Evolutionary conservation across 257 asterid genomes (phyloP).

Genomic region (Cordia subcordata): DNA sequence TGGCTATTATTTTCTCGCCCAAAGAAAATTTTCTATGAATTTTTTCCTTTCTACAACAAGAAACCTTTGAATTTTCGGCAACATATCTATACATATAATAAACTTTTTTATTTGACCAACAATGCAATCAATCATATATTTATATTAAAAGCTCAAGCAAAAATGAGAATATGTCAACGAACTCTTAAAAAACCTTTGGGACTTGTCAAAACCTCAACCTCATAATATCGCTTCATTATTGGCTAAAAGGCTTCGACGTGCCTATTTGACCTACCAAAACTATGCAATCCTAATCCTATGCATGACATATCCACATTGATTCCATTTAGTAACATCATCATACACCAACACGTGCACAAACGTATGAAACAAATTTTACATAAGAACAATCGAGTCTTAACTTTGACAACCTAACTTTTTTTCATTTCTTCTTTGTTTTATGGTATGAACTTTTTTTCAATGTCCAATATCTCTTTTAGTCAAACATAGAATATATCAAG

Average conservation of each 20-base stretch:
- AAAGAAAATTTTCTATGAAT: not conserved
- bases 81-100: too few relatives aligned
- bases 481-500: too few relatives aligned
- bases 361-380: constrained; percentile 1
- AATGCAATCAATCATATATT: not conserved
- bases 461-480: too few relatives aligned
- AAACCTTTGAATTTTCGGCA: not conserved
- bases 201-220: constrained; percentile 25
- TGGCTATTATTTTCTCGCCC: not conserved
- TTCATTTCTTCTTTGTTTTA: not conserved
- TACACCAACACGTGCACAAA: constrained; percentile 27
- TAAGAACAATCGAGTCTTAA: not conserved
- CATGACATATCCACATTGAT: not conserved
- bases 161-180: not conserved
- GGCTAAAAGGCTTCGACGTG: constrained; percentile 19
- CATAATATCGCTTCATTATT: constrained; percentile 1
- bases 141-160: not conserved
- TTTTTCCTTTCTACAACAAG: not conserved
- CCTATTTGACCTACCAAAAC: constrained; percentile 36
- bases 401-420: constrained; percentile 18
- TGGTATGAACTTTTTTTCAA: too few relatives aligned
- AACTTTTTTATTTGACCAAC: not conserved
- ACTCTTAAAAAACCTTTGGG: not conserved
- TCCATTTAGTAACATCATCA: not conserved
- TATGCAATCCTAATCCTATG: not conserved